Base-by-base conservation (phyloP, 345 rosid species). In the Melastoma malabathricum region DNA sequence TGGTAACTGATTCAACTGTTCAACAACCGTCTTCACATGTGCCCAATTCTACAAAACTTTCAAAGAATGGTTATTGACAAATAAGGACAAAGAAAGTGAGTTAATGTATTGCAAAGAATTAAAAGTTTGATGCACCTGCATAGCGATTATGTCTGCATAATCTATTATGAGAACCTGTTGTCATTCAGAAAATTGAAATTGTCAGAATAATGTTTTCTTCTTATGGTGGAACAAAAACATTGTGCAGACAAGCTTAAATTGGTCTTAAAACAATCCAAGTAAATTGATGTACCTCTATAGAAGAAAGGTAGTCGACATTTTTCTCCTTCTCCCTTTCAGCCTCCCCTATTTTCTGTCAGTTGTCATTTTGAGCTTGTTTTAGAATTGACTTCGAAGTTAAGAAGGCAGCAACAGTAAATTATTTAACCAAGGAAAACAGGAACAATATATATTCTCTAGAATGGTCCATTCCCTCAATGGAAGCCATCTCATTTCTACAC, bases 101-200 rank as follows among this genome's bases (percentile, higher is more conserved):
- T 10, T 6, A 29, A 13, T 25, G 14, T 43, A 34, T n/a, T 22
- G 48, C 5, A 20, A 22, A 55, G 31, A 43, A 13, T 45, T 17
- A 51, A 53, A 64, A 47, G 57, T 52, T 56, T 29, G 44, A 6
- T 13, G 44, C 65, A 86, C 98, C 96, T 90, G 96, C 92, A 83
- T 73, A 47, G 89, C 71, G 64, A 90, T 86, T 50, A 90, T 77
- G 68, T 90, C 98, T 14, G 96, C 90, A 66, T 90, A 94, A 69
- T 90, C 98, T 60, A 90, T 72, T 57, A 90, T 66, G 68, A 84
- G 79, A 64, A 90, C 83, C 98, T 90, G 83, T 49, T 58, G 52
- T 45, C 20, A 50, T 43, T 52, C 61, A 50, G 15, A 39, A 61
- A 54, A 45, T 50, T 52, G 18, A 38, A 15, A 29, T 38, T 25